A percentile compares a stretch with the other conserved stretches of the same genome.
These are phyloP conservation scores for Nymphaea colorata DNA, from an alignment of 164 flowering plant species.

Conservation along the genomic window DNA sequence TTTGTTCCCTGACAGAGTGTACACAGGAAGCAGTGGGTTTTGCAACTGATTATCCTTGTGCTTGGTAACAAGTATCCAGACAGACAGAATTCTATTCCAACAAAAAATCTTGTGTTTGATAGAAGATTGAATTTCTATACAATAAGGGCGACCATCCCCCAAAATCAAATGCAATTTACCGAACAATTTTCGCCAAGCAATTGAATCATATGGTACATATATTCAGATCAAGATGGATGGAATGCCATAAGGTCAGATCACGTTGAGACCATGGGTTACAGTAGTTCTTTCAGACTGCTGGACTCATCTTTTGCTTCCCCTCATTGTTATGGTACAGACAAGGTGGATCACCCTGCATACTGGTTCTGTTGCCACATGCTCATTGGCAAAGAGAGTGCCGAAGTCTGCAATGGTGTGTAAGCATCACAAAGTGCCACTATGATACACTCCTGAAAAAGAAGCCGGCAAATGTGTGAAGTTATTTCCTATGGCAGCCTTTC, in stretches of 20 bases:
- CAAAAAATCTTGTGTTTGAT: neutral
- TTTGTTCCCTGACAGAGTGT: neutral
- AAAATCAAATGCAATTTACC: neutral
- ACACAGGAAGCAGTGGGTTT: neutral
- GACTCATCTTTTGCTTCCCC: neutral
- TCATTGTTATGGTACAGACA: neutral
- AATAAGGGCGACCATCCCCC: neutral
- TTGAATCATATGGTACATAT: neutral
- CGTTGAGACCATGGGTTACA: neutral
- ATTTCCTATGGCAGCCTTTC: too few relatives aligned
- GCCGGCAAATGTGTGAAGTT: neutral
- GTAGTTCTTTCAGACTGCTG: neutral
- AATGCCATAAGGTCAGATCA: neutral
- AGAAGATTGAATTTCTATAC: neutral
- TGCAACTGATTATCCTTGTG: neutral
- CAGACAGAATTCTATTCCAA: neutral
- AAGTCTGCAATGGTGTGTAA: neutral
- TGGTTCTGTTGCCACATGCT: neutral
- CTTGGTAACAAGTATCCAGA: neutral
- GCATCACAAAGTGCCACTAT: neutral
- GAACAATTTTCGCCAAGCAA: neutral
- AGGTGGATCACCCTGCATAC: neutral
- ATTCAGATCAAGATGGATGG: neutral
- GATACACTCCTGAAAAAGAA: neutral
- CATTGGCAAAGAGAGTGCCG: neutral